Evolutionary conservation across 257 asterid genomes (phyloP), one percentile per base, ranked within the genome.

Genomic region (Penstemon barbatus): DNA sequence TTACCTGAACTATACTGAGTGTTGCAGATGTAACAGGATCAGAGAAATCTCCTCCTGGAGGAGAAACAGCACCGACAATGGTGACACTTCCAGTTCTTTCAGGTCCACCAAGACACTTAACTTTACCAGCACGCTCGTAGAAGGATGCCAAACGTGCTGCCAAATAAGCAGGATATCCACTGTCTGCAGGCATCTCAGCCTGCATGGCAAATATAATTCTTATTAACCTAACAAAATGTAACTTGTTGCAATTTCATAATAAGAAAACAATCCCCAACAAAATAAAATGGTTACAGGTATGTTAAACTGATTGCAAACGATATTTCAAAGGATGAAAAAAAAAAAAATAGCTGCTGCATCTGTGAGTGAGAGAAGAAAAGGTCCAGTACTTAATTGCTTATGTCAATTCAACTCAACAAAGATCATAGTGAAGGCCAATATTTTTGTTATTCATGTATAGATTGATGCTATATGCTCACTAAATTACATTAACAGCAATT

Each of bases 161-260:
- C 81, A 93, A 80, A 81, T 93, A 93, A 62, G 98, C 98, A 79
- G 98, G 98, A 81, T 92, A 92, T 45, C 98, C 98, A 89, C 98
- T 92, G 72, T 92, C 98, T 45, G 98, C 98, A 74, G 98, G 98
- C 98, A 92, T 92, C 80, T 92, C 98, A 62, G 98, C 98, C 98
- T 92, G 80, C 65, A 77, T 18, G 63, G 38, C 53, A 63, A 63
- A 63, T 10, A 64, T 46, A 15, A 33, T 53, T 57, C 57, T 51
- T 48, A 56, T 74, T 74, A 82, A 45, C 51, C 61, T 15, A 55
- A 39, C 18, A 61, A 57, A 48, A 18, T n/a, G 45, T 7, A 48
- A 57, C 36, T 55, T 59, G 57, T 25, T 57, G 57, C 57, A 73
- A 36, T 42, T 74, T 64, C 42, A 33, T 46, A 65, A 70, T 45